phyloP scores from a whole-genome alignment of 768 basidiomycete species.

The Boletus sp. region DNA sequence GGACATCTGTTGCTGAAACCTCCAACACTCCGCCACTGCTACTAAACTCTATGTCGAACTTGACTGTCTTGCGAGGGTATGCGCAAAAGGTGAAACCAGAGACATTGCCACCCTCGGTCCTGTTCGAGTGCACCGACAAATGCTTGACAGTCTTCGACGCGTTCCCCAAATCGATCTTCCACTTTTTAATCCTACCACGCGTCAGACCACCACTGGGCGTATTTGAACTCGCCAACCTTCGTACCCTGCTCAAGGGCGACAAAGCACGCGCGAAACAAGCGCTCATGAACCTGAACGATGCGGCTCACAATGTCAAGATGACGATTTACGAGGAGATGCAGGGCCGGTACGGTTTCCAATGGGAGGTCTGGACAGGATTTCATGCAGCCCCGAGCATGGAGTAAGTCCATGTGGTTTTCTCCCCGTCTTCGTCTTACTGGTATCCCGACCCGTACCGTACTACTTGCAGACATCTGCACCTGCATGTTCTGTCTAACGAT shows the following conservation, averaged over 20 bases:
- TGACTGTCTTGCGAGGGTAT: conserved; percentile 60
- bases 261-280: conserved; percentile 53
- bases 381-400: conserved; percentile 84
- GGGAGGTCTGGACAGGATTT: conserved; percentile 79
- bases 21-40: neutral
- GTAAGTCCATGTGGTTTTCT: conserved; percentile 42
- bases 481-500: conserved; percentile 85
- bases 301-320: conserved; percentile 51
- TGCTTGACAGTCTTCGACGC: conserved; percentile 70
- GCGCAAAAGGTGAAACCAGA: conserved; percentile 48
- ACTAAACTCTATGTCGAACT: conserved; percentile 31
- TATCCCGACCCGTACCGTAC: neutral
- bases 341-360: conserved; percentile 66
- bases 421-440: neutral
- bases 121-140: conserved; percentile 51
- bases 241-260: conserved; percentile 51
- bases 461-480: conserved; percentile 63
- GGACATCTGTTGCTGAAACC: neutral
- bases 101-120: conserved; percentile 55
- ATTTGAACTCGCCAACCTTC: conserved; percentile 50
- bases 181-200: conserved; percentile 83
- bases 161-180: conserved; percentile 82
- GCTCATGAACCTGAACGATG: conserved; percentile 49
- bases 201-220: conserved; percentile 28
- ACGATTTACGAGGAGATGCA: conserved; percentile 81